Percentiles rank a stretch among this genome's conserved stretches.
phyloP scores from a whole-genome alignment of 129 eudicot genomes.

The Flaveria sonorensis region DNA sequence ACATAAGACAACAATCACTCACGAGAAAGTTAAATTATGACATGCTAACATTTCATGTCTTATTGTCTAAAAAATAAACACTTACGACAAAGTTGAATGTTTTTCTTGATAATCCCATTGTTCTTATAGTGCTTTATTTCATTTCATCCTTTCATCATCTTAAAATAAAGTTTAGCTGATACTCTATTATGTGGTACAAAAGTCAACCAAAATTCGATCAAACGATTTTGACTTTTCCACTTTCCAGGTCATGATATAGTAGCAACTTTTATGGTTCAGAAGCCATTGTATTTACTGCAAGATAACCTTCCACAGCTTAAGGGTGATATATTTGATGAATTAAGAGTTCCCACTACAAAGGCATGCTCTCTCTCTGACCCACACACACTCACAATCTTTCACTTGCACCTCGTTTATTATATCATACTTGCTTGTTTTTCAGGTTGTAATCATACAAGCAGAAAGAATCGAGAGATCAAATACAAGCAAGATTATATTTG shows the following conservation, averaged over 20 bases:
- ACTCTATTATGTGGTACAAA: slow-evolving; percentile 4
- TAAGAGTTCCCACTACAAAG: slow-evolving; percentile 61
- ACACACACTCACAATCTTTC: background rate
- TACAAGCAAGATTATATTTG: slow-evolving; percentile 71
- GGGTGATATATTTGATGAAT: slow-evolving; percentile 79
- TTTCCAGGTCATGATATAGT: slow-evolving; percentile 81
- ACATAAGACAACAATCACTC: background rate
- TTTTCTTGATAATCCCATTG: slow-evolving; percentile 13
- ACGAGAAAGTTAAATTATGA: background rate
- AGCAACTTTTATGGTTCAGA: slow-evolving; percentile 72
- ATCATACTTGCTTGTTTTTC: slow-evolving; percentile 24
- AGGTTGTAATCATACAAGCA: slow-evolving; percentile 73
- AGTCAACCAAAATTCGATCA: slow-evolving; percentile 12
- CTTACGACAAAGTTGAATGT: background rate
- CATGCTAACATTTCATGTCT: background rate
- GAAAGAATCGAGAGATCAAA: slow-evolving; percentile 56
- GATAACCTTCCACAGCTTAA: slow-evolving; percentile 62
- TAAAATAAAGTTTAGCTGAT: background rate
- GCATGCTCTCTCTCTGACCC: slow-evolving; percentile 41
- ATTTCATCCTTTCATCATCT: background rate
- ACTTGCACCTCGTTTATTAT: slow-evolving; percentile 5
- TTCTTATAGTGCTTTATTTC: background rate
- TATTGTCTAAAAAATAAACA: background rate
- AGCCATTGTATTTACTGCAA: slow-evolving; percentile 61
- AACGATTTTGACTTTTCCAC: slow-evolving; percentile 24